These are phyloP conservation scores for Mikania micrantha DNA, from an alignment of 129 eudicot species.

Conservation along the genomic window DNA sequence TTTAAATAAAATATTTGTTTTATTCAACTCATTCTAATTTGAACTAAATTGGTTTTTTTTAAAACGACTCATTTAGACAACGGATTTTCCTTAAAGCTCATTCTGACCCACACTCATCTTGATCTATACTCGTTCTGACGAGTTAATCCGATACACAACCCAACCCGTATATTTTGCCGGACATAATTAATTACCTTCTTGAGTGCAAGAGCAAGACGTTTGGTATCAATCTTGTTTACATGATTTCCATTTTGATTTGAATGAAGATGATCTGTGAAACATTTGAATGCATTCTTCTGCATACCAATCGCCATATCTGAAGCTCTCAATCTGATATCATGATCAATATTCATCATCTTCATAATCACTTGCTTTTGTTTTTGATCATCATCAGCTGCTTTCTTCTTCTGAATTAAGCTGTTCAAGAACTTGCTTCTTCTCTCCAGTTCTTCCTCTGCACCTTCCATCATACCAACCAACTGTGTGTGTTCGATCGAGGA, in stretches of 20 bases:
- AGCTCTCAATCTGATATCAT: conserved; percentile 51
- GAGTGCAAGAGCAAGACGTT: conserved; percentile 78
- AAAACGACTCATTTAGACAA: too few species aligned
- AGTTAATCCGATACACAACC: too few species aligned
- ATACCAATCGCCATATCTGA: conserved; percentile 65
- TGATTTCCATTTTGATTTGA: conserved; percentile 21
- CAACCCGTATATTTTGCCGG: too few species aligned
- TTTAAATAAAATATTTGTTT: too few species aligned
- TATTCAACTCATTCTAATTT: too few species aligned
- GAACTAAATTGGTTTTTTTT: too few species aligned
- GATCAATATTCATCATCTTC: not conserved
- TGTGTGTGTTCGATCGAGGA: not conserved
- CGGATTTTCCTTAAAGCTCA: too few species aligned
- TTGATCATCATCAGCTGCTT: conserved; percentile 34
- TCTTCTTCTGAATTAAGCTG: conserved; percentile 55
- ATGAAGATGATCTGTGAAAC: conserved; percentile 41
- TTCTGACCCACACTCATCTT: too few species aligned
- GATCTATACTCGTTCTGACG: too few species aligned
- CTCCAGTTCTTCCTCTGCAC: conserved; percentile 72
- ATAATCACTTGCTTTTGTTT: conserved; percentile 9
- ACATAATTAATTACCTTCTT: conserved; percentile 42
- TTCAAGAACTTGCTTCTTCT: conserved; percentile 80
- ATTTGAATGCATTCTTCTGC: conserved; percentile 56
- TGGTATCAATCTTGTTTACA: conserved; percentile 54
- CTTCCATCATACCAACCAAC: conserved; percentile 9